Percentiles rank a stretch among this genome's conserved stretches.
Conservation (phyloP, 768 basidiomycete genomes). For the Chalciporus chontae region DNA sequence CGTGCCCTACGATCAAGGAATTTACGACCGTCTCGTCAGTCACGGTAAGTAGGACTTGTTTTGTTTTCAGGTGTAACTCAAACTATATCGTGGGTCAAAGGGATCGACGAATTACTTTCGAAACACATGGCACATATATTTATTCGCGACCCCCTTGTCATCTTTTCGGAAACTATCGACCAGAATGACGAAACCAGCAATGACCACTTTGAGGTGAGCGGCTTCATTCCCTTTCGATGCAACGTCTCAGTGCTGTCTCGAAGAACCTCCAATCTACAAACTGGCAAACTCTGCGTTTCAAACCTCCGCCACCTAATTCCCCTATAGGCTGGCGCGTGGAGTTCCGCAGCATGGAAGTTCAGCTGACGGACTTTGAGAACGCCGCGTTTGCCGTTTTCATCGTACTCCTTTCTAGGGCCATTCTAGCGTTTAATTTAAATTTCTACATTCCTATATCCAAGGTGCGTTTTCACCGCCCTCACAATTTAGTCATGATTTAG, state of each 20-base stretch:
- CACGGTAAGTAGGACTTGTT: constrained; percentile 52
- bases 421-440: constrained; percentile 86
- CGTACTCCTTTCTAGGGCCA: constrained; percentile 90
- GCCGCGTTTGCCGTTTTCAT: constrained; percentile 95
- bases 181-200: constrained; percentile 85
- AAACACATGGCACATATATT: constrained; percentile 94
- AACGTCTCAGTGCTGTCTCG: neutral
- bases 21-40: constrained; percentile 67
- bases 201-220: constrained; percentile 91
- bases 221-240: neutral
- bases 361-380: constrained; percentile 98
- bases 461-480: constrained; percentile 37
- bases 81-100: constrained; percentile 36
- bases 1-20: constrained; percentile 72
- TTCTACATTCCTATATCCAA: constrained; percentile 98
- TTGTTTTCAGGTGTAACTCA: neutral
- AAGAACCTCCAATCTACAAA: constrained; percentile 99
- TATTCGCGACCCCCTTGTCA: constrained; percentile 94
- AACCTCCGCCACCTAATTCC: constrained; percentile 92
- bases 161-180: constrained; percentile 91
- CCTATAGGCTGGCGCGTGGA: constrained; percentile 97
- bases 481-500: neutral
- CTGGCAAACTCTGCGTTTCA: constrained; percentile 99
- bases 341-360: constrained; percentile 98
- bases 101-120: constrained; percentile 81